A percentile compares a stretch with the other conserved stretches of the same genome.
Conservation (phyloP, 2,329 filamentous ascomycete genomes). For the Nigrospora sphaerica region DNA sequence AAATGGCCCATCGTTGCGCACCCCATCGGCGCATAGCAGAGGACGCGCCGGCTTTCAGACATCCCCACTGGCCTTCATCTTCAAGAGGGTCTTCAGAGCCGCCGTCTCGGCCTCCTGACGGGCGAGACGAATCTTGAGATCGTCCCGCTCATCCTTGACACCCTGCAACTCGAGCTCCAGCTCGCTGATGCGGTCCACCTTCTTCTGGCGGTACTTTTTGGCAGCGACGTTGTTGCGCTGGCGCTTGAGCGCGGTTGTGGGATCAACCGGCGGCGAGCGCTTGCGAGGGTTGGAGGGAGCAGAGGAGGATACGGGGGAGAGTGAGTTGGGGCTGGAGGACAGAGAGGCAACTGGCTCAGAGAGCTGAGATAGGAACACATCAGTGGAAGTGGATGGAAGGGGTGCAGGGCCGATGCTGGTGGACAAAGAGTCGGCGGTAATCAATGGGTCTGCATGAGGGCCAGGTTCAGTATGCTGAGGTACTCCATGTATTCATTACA, state of each 20-base stretch:
- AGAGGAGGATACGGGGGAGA: not conserved
- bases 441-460: constrained; percentile 12
- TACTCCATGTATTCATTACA: not conserved
- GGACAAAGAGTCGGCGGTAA: constrained; percentile 6
- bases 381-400: not conserved
- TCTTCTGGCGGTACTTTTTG: constrained; percentile 63
- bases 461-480: constrained; percentile 4
- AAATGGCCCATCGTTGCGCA: too few relatives aligned
- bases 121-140: constrained; percentile 54
- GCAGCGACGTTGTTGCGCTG: constrained; percentile 66
- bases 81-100: constrained; percentile 47
- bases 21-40: too few relatives aligned
- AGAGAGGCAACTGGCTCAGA: not conserved
- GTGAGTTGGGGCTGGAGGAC: not conserved
- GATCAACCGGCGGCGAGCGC: constrained; percentile 17
- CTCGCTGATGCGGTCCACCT: constrained; percentile 56
- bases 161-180: constrained; percentile 53
- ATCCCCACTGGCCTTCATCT: constrained; percentile 16
- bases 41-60: too few relatives aligned
- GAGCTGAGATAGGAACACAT: not conserved
- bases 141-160: constrained; percentile 56
- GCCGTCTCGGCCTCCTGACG: constrained; percentile 59
- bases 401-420: not conserved
- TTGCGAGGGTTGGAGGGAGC: constrained; percentile 1
- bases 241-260: constrained; percentile 42